Percentiles rank a stretch among this genome's conserved stretches.
Evolutionary conservation across 2,329 filamentous ascomycete genomes (phyloP).

Genomic region (Colletotrichum truncatum): DNA sequence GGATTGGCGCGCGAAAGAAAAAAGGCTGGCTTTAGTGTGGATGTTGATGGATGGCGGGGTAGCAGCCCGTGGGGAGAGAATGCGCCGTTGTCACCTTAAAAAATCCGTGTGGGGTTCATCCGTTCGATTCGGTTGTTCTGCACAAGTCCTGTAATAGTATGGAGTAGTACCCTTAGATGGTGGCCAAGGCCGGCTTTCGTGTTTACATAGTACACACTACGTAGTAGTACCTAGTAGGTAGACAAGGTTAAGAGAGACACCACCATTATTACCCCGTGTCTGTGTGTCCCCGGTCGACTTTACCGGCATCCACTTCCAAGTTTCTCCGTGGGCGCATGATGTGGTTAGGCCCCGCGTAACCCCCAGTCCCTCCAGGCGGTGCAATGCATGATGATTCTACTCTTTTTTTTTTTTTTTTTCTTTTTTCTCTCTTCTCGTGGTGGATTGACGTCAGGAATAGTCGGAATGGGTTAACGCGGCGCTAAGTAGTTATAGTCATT

Average conservation of each 20-base stretch:
- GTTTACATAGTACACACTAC: no score
- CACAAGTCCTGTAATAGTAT: neutral
- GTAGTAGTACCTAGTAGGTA: no score
- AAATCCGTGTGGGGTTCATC: slow-evolving; percentile 17
- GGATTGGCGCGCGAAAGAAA: slow-evolving; percentile 19
- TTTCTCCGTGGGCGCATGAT: slow-evolving; percentile 13
- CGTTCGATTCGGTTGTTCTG: neutral
- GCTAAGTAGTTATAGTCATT: no score
- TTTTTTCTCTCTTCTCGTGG: no score
- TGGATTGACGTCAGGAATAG: neutral
- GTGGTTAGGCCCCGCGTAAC: neutral
- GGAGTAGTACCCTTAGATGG: no score
- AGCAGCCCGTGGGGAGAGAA: neutral
- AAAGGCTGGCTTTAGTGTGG: neutral
- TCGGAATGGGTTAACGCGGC: no score
- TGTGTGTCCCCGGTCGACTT: neutral
- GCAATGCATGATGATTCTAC: neutral
- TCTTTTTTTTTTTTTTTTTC: neutral
- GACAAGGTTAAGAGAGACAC: no score
- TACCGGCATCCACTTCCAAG: neutral
- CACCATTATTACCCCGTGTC: neutral
- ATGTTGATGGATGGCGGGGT: slow-evolving; percentile 19
- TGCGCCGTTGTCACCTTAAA: neutral
- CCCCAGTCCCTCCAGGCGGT: neutral
- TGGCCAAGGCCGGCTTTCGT: no score